phyloP scores from a whole-genome alignment of 139 green algal species.

The Chlamydomonas schloesseri region DNA sequence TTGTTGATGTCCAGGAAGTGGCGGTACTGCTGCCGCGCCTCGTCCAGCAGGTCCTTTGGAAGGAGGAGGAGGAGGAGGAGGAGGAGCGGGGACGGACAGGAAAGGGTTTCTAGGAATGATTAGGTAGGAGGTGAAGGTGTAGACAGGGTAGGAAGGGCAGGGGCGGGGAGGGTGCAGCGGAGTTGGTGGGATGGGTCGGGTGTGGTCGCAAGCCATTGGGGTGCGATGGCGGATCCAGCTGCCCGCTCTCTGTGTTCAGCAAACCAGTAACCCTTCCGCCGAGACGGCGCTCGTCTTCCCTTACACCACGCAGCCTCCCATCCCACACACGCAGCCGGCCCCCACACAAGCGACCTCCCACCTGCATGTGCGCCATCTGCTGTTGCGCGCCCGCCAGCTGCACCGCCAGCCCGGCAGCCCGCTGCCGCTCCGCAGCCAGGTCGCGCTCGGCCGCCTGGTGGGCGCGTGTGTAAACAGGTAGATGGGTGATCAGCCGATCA shows the following conservation, averaged over 20 bases:
- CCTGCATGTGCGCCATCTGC: conserved; percentile 44
- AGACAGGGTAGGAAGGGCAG: not conserved
- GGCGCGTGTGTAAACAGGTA: no score
- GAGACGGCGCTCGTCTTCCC: no score
- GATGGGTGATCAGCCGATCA: no score
- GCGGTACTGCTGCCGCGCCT: conserved; percentile 38
- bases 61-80: no score
- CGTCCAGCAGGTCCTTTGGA: conserved; percentile 35
- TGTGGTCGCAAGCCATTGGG: no score
- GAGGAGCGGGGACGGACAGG: not conserved
- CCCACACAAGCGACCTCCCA: not conserved
- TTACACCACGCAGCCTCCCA: no score
- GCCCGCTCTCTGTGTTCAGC: no score
- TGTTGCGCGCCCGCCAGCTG: conserved; percentile 37
- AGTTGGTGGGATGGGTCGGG: no score
- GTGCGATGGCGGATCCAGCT: no score
- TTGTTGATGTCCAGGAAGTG: conserved; percentile 40
- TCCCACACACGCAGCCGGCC: not conserved
- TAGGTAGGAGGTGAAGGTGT: not conserved
- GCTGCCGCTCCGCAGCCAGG: conserved; percentile 21
- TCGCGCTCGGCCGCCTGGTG: conserved; percentile 8
- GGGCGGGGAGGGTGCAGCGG: no score
- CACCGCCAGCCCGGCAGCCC: not conserved
- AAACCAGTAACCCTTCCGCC: no score
- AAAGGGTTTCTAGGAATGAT: not conserved